phyloP scores from a whole-genome alignment of 768 basidiomycete genomes.

The Phlebiopsis gigantea region DNA sequence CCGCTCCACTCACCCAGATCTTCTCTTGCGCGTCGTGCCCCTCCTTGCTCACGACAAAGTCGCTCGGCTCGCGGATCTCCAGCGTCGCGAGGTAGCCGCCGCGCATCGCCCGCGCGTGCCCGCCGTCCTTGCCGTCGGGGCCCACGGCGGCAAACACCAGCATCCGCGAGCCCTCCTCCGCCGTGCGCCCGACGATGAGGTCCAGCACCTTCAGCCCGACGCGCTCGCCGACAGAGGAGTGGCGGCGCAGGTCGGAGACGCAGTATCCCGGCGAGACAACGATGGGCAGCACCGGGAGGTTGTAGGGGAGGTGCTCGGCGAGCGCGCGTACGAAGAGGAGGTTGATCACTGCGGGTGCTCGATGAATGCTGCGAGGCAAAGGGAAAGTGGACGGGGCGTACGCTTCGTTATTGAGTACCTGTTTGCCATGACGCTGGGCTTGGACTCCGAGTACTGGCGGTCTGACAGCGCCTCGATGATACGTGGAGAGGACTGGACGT shows the following conservation, averaged over 20 bases:
- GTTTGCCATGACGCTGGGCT: too few relatives aligned
- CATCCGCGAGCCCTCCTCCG: conserved; percentile 33
- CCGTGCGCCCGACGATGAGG: conserved; percentile 25
- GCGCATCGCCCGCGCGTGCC: conserved; percentile 18
- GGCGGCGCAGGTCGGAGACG: conserved; percentile 24
- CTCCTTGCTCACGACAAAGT: conserved; percentile 28
- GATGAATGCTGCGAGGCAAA: conserved; percentile 1
- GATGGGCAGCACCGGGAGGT: conserved; percentile 25
- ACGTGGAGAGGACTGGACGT: too few relatives aligned
- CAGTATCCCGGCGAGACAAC: conserved; percentile 33
- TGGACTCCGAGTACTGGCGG: background rate
- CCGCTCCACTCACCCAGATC: conserved; percentile 30
- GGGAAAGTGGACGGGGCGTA: background rate
- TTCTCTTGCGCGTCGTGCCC: conserved; percentile 26
- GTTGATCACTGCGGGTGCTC: conserved; percentile 28
- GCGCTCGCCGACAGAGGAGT: conserved; percentile 9
- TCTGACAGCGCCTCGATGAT: background rate
- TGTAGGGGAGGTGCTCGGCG: conserved; percentile 25
- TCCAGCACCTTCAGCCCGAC: conserved; percentile 13
- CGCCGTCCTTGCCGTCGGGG: conserved; percentile 14
- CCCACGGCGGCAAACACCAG: conserved; percentile 28
- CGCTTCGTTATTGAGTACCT: background rate
- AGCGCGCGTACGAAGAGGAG: conserved; percentile 34
- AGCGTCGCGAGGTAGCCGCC: conserved; percentile 17
- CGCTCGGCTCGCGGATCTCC: conserved; percentile 23